Evolutionary conservation across 139 green algal species (phyloP).

Genomic region (Coccomyxa sp.): DNA sequence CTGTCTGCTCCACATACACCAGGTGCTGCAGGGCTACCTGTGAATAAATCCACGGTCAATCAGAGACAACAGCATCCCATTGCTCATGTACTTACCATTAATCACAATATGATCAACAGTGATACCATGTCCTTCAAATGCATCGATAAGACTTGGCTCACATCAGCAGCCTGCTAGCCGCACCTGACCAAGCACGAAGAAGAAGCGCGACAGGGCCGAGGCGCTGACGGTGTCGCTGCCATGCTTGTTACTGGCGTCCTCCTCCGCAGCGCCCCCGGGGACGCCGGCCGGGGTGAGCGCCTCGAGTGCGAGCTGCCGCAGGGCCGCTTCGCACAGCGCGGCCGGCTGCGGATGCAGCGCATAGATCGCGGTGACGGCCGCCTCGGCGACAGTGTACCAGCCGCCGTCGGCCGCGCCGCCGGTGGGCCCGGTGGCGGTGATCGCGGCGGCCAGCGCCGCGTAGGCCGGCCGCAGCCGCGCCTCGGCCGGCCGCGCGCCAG

Average conservation of each 20-base stretch:
- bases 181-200: constrained; percentile 74
- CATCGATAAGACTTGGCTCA: not conserved
- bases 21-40: constrained; percentile 71
- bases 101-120: not conserved
- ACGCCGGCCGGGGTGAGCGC: not conserved
- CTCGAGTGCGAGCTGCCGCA: constrained; percentile 23
- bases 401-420: constrained; percentile 12
- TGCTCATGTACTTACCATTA: too few relatives aligned
- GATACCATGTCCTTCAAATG: not conserved
- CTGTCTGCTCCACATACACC: constrained; percentile 60
- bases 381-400: constrained; percentile 76
- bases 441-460: constrained; percentile 6
- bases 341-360: constrained; percentile 71
- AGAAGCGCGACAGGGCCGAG: constrained; percentile 45
- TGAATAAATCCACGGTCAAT: too few relatives aligned
- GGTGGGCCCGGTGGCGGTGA: constrained; percentile 40
- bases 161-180: not conserved
- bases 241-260: too few relatives aligned
- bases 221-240: not conserved
- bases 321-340: constrained; percentile 33
- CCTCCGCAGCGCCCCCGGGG: too few relatives aligned
- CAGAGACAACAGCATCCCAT: too few relatives aligned
- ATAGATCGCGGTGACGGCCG: constrained; percentile 73
- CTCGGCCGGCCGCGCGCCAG: not conserved
- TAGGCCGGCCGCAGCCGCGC: constrained; percentile 5